Percentiles rank a stretch among this genome's conserved stretches.
Evolutionary conservation across 495 filamentous ascomycete genomes (phyloP).

Genomic region (Penicillium coprophilum): DNA sequence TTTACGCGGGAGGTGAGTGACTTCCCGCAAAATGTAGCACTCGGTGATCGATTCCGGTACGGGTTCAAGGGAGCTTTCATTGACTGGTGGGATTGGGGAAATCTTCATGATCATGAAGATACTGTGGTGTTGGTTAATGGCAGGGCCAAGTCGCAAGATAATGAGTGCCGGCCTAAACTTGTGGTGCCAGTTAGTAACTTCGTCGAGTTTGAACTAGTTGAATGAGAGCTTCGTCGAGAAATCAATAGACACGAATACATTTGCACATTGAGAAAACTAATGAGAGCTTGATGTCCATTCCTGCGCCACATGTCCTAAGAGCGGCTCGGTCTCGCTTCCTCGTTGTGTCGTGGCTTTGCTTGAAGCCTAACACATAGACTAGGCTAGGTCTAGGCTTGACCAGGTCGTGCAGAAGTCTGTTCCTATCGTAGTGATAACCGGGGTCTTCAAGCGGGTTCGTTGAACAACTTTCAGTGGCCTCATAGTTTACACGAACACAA

Average conservation of each 20-base stretch:
- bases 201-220: background rate
- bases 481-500: no score
- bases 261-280: no score
- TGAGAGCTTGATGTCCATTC: no score
- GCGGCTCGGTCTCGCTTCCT: background rate
- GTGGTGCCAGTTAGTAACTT: background rate
- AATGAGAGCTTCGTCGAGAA: no score
- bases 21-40: slow-evolving; percentile 2
- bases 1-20: slow-evolving; percentile 9
- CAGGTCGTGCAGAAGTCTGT: no score
- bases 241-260: no score
- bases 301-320: background rate
- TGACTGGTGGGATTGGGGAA: slow-evolving; percentile 11
- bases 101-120: slow-evolving; percentile 6
- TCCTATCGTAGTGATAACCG: no score
- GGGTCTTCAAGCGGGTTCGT: no score
- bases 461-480: no score
- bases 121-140: background rate
- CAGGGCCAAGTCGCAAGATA: background rate
- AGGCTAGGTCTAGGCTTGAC: no score
- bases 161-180: background rate
- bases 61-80: slow-evolving; percentile 3
- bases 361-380: background rate
- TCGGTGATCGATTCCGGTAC: slow-evolving; percentile 6
- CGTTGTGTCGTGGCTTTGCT: background rate